Base-by-base conservation (phyloP, 2,329 filamentous ascomycete species). In the Ophiostoma sp. region DNA sequence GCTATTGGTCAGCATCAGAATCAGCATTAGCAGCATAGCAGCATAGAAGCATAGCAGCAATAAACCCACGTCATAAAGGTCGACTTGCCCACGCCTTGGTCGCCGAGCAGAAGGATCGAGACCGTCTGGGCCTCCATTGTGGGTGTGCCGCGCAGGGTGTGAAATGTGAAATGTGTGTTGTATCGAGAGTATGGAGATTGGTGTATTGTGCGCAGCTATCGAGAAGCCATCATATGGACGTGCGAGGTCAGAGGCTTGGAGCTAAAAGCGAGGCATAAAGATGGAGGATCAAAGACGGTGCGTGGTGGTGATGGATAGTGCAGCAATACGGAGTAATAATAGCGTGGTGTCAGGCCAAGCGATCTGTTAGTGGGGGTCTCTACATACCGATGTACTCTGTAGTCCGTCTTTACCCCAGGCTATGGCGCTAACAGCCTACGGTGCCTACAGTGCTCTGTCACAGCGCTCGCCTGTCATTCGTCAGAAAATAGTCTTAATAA, bases 21-120 rank as follows among this genome's bases (percentile, higher is more conserved):
- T 57, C 39, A 27, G 52, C n/a, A 57, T 23, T 8, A 4, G 2
- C 11, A 23, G 10, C 52, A 17, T 41, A 41, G 39, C 44, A 52
- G 17, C 10, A 41, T 15, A 4, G n/a, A n/a, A 23, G n/a, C 3
- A 57, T 15, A 39, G 11, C 64, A 65, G 3, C 5, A 35, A 44
- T 23, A n/a, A 11, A 83, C 86, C 73, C 75, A 88, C 86, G 86
- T 87, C 75, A 89, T 76, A 76, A 89, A 88, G 0, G 83, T 86
- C 31, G 85, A 86, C 77, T 89, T 89, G 69, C 86, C 86, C 73
- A 85, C 85, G 75, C 81, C 81, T 72, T 84, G 81, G 77, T 89
- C 86, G 41, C 87, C 86, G n/a, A 89, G 79, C 27, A 88, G 77
- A 36, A 89, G 76, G 17, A 89, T 79, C n/a, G 80, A 85, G 74